phyloP scores from a whole-genome alignment of 139 green algal species.

The Chlorella sp. region DNA sequence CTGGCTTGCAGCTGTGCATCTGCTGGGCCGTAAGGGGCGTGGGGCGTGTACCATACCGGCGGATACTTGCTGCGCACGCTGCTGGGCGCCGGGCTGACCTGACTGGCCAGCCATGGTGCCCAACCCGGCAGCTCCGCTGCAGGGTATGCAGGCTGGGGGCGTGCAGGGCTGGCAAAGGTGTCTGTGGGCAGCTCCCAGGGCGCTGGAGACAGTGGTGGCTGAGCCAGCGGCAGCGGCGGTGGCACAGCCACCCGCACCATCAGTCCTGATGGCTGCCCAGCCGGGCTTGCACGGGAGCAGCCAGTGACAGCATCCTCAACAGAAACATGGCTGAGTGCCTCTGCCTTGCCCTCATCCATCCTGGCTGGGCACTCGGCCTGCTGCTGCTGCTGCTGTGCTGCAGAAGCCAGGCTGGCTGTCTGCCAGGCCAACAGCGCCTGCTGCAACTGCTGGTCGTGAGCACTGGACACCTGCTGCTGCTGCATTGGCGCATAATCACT shows the following conservation, averaged over 20 bases:
- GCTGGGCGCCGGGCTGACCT: no score
- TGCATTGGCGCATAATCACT: no score
- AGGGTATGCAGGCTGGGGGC: no score
- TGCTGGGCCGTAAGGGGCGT: background rate
- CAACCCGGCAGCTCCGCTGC: no score
- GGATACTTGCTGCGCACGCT: no score
- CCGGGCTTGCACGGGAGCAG: background rate
- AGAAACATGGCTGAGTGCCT: background rate
- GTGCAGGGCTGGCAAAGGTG: no score
- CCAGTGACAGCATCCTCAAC: background rate
- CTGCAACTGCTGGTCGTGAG: background rate
- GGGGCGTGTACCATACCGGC: no score
- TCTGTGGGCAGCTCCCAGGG: no score
- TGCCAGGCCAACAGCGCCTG: background rate
- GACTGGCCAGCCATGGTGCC: no score
- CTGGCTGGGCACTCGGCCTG: no score
- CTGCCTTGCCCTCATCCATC: background rate
- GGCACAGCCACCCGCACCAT: background rate
- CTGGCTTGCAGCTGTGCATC: background rate
- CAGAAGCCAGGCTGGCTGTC: background rate
- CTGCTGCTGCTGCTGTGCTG: background rate
- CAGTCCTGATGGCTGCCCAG: background rate
- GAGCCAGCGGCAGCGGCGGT: background rate
- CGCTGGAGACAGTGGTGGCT: background rate
- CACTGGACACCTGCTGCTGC: background rate